Conservation (phyloP, 345 rosid genomes). For the Murraya koenigii region DNA sequence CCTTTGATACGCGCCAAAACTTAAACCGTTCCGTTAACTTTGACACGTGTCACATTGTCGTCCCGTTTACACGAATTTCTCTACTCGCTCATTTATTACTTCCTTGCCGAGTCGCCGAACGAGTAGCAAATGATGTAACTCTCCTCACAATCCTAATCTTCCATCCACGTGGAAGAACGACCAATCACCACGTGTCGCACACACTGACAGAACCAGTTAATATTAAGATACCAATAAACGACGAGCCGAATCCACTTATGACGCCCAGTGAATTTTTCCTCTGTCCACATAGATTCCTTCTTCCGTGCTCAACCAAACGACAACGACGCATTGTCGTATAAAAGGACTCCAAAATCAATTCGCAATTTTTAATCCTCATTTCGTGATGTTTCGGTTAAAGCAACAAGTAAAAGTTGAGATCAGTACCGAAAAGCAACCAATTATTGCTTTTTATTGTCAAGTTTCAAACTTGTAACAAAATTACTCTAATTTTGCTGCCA, state of each 20-base stretch:
- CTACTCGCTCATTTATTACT: not conserved
- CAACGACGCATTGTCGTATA: not conserved
- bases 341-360: not conserved
- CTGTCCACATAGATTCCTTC: slow-evolving; percentile 13
- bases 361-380: not conserved
- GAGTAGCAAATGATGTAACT: not conserved
- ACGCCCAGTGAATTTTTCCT: not conserved
- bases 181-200: not conserved
- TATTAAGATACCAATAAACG: not conserved
- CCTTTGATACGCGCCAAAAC: not conserved
- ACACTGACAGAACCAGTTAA: not conserved
- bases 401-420: slow-evolving; percentile 18
- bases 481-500: not conserved
- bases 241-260: not conserved
- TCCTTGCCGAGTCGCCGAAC: not conserved
- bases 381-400: slow-evolving; percentile 11
- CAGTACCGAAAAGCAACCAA: slow-evolving; percentile 16
- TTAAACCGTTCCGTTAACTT: not conserved
- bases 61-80: not conserved
- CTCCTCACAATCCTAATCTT: not conserved
- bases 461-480: not conserved
- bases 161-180: not conserved
- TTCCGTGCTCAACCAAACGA: not conserved
- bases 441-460: slow-evolving; percentile 19
- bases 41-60: not conserved